Conservation (phyloP, 139 green algal genomes). For the Picochlorum sp. region DNA sequence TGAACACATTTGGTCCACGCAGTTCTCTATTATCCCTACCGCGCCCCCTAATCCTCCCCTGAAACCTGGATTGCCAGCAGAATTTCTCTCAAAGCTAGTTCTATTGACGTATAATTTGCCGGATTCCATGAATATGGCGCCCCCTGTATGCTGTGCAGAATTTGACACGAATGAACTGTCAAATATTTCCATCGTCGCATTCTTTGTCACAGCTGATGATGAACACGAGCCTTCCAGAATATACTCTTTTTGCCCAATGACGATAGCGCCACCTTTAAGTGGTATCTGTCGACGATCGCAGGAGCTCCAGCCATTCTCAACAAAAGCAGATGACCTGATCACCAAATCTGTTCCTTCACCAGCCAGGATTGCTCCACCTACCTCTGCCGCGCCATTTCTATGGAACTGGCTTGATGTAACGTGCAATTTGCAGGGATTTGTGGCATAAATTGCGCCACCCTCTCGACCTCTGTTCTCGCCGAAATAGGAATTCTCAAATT, state of each 20-base stretch:
- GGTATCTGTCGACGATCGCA: too few species aligned
- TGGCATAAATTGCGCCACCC: conserved; percentile 14
- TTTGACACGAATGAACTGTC: conserved; percentile 8
- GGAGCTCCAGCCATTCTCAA: not conserved
- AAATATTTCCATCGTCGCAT: not conserved
- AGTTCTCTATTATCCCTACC: conserved; percentile 13
- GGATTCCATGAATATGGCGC: conserved; percentile 12
- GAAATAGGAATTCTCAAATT: conserved; percentile 8
- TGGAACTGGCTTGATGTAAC: conserved; percentile 1
- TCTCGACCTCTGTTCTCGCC: conserved; percentile 8
- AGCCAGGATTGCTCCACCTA: conserved; percentile 5
- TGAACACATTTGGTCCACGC: conserved; percentile 1
- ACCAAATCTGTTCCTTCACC: not conserved
- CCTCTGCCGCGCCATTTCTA: conserved; percentile 8
- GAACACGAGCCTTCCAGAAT: not conserved
- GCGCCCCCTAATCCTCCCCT: conserved; percentile 11
- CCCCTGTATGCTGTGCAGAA: not conserved
- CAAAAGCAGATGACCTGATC: not conserved
- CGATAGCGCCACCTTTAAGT: too few species aligned
- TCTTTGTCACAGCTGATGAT: not conserved
- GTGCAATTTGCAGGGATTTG: conserved; percentile 1
- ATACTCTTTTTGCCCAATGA: too few species aligned
- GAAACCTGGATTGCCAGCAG: not conserved
- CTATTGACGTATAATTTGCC: conserved; percentile 6
- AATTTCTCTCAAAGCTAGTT: not conserved